Evolutionary conservation across 1,284 basidiomycete species (phyloP), one percentile per base, ranked within the genome.

Genomic region (Irpex sp.): DNA sequence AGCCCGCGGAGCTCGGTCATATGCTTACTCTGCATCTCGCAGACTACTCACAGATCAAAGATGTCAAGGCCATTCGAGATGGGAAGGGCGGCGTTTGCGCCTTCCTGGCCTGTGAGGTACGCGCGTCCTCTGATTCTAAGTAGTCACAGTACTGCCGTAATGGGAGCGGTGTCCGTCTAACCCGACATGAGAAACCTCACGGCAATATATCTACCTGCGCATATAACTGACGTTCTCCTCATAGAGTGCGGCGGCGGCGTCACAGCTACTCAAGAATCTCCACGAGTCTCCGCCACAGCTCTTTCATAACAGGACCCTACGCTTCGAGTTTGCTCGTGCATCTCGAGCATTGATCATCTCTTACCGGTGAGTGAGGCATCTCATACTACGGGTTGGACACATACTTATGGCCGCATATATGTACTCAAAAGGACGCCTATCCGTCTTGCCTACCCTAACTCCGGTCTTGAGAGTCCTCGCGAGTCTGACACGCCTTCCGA

Each of bases 41-140:
- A 8, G 81, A 81, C 57, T 81, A 89, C 71, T 77, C 82, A 0
- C 82, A 86, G 64, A 78, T 90, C 69, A 86, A 85, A 71, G 82
- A 80, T 60, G 81, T 92, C 73, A 92, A 92, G 72, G 85, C 92
- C 57, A 82, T 92, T 58, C 86, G 86, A 62, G 90, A 93, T 72
- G 9, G 17, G 63, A 88, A 86, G 72, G 88, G 89, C 51, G 86
- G 89, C 31, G 83, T 87, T 44, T 92, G 91, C 70, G 91, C 91
- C 57, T 93, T 93, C 72, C 85, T 92, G 15, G 91, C 92, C 74
- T 92, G 90, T 79, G 83, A 91, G 79, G 91, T 90, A 52, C 49
- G 70, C 58, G 79, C 62, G 34, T 38, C 57, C 38, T 63, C 61
- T 60, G 31, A 38, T 36, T 9, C 60, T 52, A 36, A 13, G 11